phyloP scores from a whole-genome alignment of 1,284 basidiomycete species.

The Ganoderma sinense region DNA sequence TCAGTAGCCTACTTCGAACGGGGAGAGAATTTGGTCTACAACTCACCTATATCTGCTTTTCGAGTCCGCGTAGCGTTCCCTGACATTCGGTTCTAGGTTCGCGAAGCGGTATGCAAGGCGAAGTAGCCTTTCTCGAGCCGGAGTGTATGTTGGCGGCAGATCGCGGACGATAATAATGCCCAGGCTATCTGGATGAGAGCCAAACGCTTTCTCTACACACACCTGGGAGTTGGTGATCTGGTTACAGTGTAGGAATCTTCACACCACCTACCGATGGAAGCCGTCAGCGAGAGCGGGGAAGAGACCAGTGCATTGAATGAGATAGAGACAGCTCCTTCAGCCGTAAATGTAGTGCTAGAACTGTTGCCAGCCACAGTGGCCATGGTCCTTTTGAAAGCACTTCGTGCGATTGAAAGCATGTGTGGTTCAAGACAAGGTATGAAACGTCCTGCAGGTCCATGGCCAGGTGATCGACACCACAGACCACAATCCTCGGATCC shows the following conservation, averaged over 20 bases:
- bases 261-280: slow-evolving; percentile 63
- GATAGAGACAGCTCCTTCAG: slow-evolving; percentile 72
- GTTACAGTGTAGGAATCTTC: not conserved
- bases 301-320: slow-evolving; percentile 71
- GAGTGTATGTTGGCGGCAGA: slow-evolving; percentile 71
- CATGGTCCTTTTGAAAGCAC: slow-evolving; percentile 36
- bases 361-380: slow-evolving; percentile 32
- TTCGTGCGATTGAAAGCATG: slow-evolving; percentile 21
- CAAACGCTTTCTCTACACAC: slow-evolving; percentile 76
- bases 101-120: slow-evolving; percentile 80
- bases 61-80: slow-evolving; percentile 77
- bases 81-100: slow-evolving; percentile 63
- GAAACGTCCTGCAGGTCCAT: not conserved
- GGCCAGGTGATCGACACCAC: not conserved
- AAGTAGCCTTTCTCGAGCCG: slow-evolving; percentile 74
- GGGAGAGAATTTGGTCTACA: slow-evolving; percentile 13
- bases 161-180: slow-evolving; percentile 86
- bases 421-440: not conserved
- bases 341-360: slow-evolving; percentile 45
- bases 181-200: slow-evolving; percentile 75
- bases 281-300: slow-evolving; percentile 63
- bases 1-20: not conserved
- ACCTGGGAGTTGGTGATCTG: not conserved
- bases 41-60: slow-evolving; percentile 73
- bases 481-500: not conserved